phyloP scores from a whole-genome alignment of 345 rosid genomes.

The Sisymbrium irio region DNA sequence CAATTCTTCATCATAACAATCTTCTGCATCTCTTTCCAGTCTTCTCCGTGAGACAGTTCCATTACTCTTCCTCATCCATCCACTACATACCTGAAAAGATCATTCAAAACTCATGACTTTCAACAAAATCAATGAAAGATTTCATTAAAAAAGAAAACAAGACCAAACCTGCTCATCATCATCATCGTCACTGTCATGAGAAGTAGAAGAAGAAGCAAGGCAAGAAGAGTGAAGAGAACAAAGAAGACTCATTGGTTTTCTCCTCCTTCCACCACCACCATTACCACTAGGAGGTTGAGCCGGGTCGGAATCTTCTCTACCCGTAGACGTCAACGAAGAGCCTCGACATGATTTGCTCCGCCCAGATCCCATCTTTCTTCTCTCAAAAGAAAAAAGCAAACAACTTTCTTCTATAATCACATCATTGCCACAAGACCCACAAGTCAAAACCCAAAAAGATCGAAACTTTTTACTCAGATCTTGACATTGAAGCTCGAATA shows the following conservation, averaged over 20 bases:
- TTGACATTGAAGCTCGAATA: constrained; percentile 11
- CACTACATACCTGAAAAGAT: constrained; percentile 40
- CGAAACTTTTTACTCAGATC: constrained; percentile 7
- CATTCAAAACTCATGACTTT: background rate
- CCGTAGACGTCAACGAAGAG: constrained; percentile 32
- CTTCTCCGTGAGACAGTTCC: constrained; percentile 35
- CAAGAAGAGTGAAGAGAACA: constrained; percentile 69
- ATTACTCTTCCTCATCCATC: constrained; percentile 39
- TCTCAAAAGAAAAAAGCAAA: constrained; percentile 4
- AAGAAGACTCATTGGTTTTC: constrained; percentile 45
- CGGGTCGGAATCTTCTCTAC: background rate
- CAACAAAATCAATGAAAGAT: too few species aligned
- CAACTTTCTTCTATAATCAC: constrained; percentile 15
- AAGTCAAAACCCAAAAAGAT: constrained; percentile 20
- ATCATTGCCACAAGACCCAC: constrained; percentile 26
- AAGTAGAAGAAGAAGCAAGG: constrained; percentile 62
- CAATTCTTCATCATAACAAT: constrained; percentile 39
- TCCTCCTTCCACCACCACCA: constrained; percentile 39
- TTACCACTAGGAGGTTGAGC: background rate
- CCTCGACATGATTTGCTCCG: constrained; percentile 58
- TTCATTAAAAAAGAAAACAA: background rate
- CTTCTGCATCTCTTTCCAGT: constrained; percentile 42
- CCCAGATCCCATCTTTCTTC: constrained; percentile 69
- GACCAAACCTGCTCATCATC: constrained; percentile 42
- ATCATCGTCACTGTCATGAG: constrained; percentile 38